Evolutionary conservation across 208 protist genomes (phyloP).

Genomic region (Leishmania amazonensis): DNA sequence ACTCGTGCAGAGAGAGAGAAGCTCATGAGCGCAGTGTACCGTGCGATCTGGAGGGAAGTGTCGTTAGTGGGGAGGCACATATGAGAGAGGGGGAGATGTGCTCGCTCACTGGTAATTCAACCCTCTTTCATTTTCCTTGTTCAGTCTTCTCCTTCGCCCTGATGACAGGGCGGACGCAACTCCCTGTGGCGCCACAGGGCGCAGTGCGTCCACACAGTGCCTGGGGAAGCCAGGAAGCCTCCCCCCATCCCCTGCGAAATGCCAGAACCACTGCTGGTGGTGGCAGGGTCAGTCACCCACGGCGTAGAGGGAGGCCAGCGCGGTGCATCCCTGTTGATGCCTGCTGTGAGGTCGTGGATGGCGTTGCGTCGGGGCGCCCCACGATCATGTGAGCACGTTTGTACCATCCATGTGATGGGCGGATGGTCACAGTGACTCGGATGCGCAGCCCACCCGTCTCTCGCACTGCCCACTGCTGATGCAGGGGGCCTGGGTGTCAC

Average conservation of each 20-base stretch:
- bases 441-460: too few relatives aligned
- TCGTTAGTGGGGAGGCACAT: not conserved
- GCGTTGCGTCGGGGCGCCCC: too few relatives aligned
- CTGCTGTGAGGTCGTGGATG: too few relatives aligned
- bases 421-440: too few relatives aligned
- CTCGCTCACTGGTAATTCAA: not conserved
- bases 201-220: slow-evolving; percentile 1
- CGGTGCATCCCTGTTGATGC: too few relatives aligned
- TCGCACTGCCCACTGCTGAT: too few relatives aligned
- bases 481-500: not conserved
- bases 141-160: not conserved
- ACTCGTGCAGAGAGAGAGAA: not conserved
- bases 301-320: too few relatives aligned
- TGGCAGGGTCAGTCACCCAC: not conserved
- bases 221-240: not conserved
- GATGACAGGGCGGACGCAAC: not conserved
- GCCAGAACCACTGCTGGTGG: not conserved
- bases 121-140: not conserved
- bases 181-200: not conserved
- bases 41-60: not conserved
- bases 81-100: not conserved
- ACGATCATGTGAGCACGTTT: too few relatives aligned
- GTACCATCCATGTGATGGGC: too few relatives aligned
- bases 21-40: not conserved
- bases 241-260: not conserved